Evolutionary conservation across 805 yeast genomes (phyloP).

Genomic region (Kazachstania psychrophila): DNA sequence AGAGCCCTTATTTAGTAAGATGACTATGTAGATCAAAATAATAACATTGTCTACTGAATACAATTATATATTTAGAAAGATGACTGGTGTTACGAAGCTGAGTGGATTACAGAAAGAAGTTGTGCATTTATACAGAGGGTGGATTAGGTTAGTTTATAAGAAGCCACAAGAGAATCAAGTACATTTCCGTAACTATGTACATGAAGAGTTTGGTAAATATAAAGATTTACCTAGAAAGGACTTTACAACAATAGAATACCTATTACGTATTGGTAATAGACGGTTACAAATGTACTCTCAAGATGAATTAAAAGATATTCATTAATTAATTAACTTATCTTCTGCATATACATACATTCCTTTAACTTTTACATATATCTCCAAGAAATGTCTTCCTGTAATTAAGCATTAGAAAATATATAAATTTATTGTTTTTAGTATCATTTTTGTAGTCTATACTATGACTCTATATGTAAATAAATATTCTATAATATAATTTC

Average conservation of each 20-base stretch:
- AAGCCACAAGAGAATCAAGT: conserved; percentile 41
- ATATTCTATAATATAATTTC: conserved; percentile 71
- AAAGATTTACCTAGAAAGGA: conserved; percentile 59
- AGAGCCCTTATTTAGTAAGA: too few relatives aligned
- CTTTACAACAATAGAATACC: conserved; percentile 77
- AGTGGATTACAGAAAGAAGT: conserved; percentile 49
- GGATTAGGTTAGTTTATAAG: conserved; percentile 36
- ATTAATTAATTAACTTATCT: conserved; percentile 12
- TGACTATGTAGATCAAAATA: too few relatives aligned
- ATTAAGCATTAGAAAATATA: too few relatives aligned
- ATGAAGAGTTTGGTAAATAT: conserved; percentile 56
- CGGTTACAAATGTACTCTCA: conserved; percentile 63
- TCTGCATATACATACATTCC: not conserved
- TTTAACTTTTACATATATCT: too few relatives aligned
- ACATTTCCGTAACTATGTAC: conserved; percentile 39
- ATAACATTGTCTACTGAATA: too few relatives aligned
- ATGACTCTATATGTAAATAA: conserved; percentile 31
- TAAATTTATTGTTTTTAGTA: not conserved
- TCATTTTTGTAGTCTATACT: not conserved
- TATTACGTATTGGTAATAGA: conserved; percentile 66
- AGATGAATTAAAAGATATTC: conserved; percentile 63
- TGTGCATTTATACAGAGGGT: conserved; percentile 38
- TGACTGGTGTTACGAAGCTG: conserved; percentile 23
- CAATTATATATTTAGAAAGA: too few relatives aligned
- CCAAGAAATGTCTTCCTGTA: too few relatives aligned